These are phyloP conservation scores for Sporothrix inflata DNA, from an alignment of 2,329 filamentous ascomycete genomes.

Conservation along the genomic window DNA sequence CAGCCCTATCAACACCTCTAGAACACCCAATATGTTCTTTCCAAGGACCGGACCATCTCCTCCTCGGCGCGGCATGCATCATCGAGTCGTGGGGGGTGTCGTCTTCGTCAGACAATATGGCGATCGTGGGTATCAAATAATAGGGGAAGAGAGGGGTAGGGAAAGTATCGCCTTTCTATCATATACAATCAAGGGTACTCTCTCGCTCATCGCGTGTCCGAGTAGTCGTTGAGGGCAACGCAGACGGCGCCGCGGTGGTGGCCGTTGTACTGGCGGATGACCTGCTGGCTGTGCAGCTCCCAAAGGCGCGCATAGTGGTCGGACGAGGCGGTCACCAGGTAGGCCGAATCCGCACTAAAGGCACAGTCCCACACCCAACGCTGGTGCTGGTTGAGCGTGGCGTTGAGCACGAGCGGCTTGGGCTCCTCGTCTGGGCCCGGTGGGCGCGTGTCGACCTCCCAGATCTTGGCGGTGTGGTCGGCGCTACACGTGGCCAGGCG, in stretches of 20 bases:
- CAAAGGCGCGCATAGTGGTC: conserved; percentile 92
- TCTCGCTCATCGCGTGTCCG: conserved; percentile 53
- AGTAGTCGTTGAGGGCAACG: conserved; percentile 88
- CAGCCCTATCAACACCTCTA: neutral
- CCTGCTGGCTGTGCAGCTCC: conserved; percentile 83
- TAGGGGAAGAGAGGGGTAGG: neutral
- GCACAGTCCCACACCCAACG: conserved; percentile 98
- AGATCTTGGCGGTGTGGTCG: conserved; percentile 93
- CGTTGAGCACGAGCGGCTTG: conserved; percentile 76
- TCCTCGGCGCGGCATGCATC: neutral
- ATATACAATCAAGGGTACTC: neutral
- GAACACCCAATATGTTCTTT: neutral
- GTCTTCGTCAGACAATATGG: neutral
- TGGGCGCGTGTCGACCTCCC: conserved; percentile 80
- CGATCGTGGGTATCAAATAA: conserved; percentile 22
- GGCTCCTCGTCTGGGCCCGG: conserved; percentile 45
- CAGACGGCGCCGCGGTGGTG: conserved; percentile 91
- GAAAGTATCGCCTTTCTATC: neutral
- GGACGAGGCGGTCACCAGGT: conserved; percentile 88
- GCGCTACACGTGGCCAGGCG: conserved; percentile 92
- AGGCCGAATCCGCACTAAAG: conserved; percentile 90
- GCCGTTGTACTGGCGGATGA: conserved; percentile 94
- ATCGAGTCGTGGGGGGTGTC: neutral
- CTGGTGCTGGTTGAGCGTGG: conserved; percentile 86
- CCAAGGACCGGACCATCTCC: too few relatives aligned